These are phyloP conservation scores for Castanopsis chinensis DNA, from an alignment of 306 rosid genomes.

Conservation along the genomic window DNA sequence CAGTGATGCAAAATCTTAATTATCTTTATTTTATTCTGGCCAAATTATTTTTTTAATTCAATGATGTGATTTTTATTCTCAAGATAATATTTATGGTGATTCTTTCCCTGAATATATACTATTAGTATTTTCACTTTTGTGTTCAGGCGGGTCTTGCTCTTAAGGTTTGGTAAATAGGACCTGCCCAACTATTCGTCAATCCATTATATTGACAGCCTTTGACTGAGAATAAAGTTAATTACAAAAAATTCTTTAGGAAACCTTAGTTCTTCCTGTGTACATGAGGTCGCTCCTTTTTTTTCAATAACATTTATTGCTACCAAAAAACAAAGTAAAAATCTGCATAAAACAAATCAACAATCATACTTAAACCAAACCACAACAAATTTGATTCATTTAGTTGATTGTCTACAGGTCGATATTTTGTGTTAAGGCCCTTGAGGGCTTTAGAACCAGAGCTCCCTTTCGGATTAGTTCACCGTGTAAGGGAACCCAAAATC, in stretches of 20 bases:
- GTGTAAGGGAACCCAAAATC: not conserved
- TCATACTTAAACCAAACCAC: not conserved
- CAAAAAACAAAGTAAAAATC: too few relatives aligned
- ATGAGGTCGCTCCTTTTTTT: too few relatives aligned
- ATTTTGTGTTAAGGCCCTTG: not conserved
- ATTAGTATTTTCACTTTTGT: not conserved
- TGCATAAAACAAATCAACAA: not conserved
- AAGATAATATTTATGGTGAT: not conserved
- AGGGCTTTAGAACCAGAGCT: not conserved
- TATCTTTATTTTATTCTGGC: not conserved
- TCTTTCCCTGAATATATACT: not conserved
- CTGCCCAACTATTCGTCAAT: not conserved
- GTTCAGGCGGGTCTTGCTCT: not conserved
- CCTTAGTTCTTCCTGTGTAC: too few relatives aligned
- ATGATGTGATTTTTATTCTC: not conserved
- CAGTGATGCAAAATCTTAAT: constrained; percentile 1
- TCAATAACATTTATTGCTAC: too few relatives aligned
- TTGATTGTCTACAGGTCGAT: not conserved
- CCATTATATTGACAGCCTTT: not conserved
- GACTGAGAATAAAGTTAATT: not conserved
- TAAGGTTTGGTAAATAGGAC: not conserved
- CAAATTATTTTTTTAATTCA: not conserved
- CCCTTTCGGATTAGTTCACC: not conserved
- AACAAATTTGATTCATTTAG: not conserved
- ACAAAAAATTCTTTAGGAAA: not conserved